These are phyloP conservation scores for Aspergillus leporis DNA, from an alignment of 495 filamentous ascomycete genomes.

Conservation along the genomic window DNA sequence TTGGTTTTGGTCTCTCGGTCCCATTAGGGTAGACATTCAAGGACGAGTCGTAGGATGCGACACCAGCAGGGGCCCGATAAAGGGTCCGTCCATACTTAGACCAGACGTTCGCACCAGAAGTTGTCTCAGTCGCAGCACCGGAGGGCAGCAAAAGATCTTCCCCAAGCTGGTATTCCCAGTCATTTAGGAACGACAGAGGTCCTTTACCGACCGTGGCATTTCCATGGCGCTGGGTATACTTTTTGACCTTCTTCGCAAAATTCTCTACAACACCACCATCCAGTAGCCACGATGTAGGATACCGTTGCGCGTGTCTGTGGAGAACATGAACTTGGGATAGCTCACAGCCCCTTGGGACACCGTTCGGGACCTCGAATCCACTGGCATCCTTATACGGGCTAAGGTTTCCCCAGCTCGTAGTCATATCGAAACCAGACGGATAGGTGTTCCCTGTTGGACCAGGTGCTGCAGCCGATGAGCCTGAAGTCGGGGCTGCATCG, in stretches of 20 bases:
- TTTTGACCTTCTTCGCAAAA: conserved; percentile 47
- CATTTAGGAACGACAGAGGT: conserved; percentile 50
- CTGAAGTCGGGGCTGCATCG: not conserved
- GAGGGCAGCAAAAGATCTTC: conserved; percentile 43
- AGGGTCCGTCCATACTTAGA: conserved; percentile 52
- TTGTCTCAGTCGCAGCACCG: conserved; percentile 53
- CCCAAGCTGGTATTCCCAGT: conserved; percentile 48
- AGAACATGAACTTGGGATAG: conserved; percentile 52
- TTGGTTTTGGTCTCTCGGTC: conserved; percentile 44
- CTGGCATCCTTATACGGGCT: conserved; percentile 46
- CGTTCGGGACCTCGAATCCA: conserved; percentile 44
- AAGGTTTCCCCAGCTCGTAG: conserved; percentile 46
- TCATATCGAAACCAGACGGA: conserved; percentile 39
- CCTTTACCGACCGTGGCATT: conserved; percentile 39
- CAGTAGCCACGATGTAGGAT: conserved; percentile 38
- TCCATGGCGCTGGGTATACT: conserved; percentile 40
- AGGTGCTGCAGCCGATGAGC: conserved; percentile 15
- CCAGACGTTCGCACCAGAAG: conserved; percentile 52
- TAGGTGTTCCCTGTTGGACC: conserved; percentile 33
- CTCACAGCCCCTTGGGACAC: conserved; percentile 52
- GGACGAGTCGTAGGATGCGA: conserved; percentile 43
- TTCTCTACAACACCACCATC: conserved; percentile 47
- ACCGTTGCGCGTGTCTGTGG: conserved; percentile 55
- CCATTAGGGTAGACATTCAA: conserved; percentile 47
- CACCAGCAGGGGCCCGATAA: conserved; percentile 44